phyloP scores from a whole-genome alignment of 306 rosid genomes.

The Prosopis cineraria region DNA sequence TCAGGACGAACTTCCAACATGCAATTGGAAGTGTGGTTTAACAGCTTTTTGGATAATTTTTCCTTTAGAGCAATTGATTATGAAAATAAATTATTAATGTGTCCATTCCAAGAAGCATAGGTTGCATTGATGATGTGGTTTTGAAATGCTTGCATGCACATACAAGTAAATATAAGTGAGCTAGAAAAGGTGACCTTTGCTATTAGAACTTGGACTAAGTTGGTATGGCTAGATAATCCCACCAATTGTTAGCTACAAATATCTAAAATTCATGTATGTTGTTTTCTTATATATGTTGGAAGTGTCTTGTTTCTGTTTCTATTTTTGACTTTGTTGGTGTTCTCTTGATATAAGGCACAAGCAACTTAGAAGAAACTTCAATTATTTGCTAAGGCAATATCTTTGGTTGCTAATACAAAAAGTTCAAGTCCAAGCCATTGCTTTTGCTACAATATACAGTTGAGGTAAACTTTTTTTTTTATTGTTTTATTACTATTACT shows the following conservation, averaged over 20 bases:
- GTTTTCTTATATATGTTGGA: neutral
- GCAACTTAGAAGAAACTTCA: neutral
- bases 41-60: constrained; percentile 26
- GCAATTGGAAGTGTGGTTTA: constrained; percentile 63
- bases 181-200: constrained; percentile 90
- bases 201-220: constrained; percentile 78
- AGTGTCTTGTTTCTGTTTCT: neutral
- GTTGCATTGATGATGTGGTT: constrained; percentile 9
- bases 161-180: constrained; percentile 78
- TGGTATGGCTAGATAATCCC: constrained; percentile 97
- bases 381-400: constrained; percentile 12
- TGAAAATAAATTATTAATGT: constrained; percentile 16
- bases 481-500: neutral
- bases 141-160: constrained; percentile 44
- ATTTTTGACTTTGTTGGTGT: constrained; percentile 12
- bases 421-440: neutral
- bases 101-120: neutral
- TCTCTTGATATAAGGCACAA: neutral
- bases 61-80: constrained; percentile 10
- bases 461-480: neutral
- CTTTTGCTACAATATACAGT: neutral
- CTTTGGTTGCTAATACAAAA: neutral
- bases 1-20: too few species aligned
- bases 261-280: constrained; percentile 79
- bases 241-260: constrained; percentile 83